Evolutionary conservation across 805 yeast species (phyloP).

Genomic region (Schizosaccharomyces lindneri): DNA sequence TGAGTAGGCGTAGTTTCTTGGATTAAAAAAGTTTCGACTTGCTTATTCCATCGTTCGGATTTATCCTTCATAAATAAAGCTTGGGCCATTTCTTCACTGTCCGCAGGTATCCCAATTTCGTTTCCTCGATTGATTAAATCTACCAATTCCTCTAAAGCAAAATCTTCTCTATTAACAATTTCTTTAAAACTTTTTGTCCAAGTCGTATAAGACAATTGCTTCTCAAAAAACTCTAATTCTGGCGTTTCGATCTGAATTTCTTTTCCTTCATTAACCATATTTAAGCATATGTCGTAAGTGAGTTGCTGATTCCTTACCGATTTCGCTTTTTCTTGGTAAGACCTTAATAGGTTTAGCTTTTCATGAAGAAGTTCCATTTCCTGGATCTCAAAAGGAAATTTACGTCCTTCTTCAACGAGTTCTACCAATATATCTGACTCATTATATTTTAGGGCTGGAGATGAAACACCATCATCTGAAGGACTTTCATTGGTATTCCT

Average conservation of each 20-base stretch:
- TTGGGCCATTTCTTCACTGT: not conserved
- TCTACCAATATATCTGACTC: not conserved
- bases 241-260: not conserved
- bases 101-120: not conserved
- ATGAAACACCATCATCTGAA: not conserved
- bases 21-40: constrained; percentile 7
- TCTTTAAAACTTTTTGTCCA: not conserved
- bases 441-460: not conserved
- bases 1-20: constrained; percentile 1
- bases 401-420: not conserved
- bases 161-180: not conserved
- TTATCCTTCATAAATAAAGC: not conserved
- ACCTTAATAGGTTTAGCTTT: constrained; percentile 25
- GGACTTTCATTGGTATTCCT: not conserved
- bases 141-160: not conserved
- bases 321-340: constrained; percentile 18
- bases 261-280: not conserved
- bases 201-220: not conserved
- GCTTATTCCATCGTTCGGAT: constrained; percentile 9
- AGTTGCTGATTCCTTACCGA: not conserved
- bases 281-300: not conserved
- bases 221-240: not conserved
- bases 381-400: constrained; percentile 25
- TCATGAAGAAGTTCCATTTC: constrained; percentile 38
- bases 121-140: not conserved